A percentile compares a stretch with the other conserved stretches of the same genome.
phyloP scores from a whole-genome alignment of 2,329 filamentous ascomycete genomes.

The Diplodia sapinea region DNA sequence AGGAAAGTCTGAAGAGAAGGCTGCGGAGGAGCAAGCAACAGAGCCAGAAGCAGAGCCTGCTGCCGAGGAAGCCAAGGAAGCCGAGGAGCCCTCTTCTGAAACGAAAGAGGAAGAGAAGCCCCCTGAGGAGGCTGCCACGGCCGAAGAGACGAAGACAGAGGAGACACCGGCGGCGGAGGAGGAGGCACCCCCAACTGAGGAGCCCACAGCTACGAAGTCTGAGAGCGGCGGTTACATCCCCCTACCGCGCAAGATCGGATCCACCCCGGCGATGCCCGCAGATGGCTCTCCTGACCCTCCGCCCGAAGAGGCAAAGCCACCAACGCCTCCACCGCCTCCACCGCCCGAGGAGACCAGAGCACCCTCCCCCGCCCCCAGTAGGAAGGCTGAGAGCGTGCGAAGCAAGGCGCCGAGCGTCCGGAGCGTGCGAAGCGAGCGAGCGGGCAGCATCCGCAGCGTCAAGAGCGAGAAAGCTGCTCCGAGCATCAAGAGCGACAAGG shows the following conservation, averaged over 20 bases:
- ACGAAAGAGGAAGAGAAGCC: slow-evolving; percentile 11
- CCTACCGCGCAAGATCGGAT: slow-evolving; percentile 18
- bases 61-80: slow-evolving; percentile 6
- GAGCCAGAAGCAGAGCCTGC: slow-evolving; percentile 1
- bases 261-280: background rate
- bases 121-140: background rate
- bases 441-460: slow-evolving; percentile 9
- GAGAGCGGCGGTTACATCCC: slow-evolving; percentile 21
- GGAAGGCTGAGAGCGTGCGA: slow-evolving; percentile 23
- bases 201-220: background rate
- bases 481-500: too few species aligned
- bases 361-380: slow-evolving; percentile 20
- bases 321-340: slow-evolving; percentile 4
- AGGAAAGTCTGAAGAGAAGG: slow-evolving; percentile 2
- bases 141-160: slow-evolving; percentile 8
- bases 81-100: background rate
- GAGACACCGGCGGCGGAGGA: slow-evolving; percentile 6
- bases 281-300: background rate
- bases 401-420: slow-evolving; percentile 19
- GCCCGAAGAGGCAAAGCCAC: slow-evolving; percentile 1
- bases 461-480: slow-evolving; percentile 13
- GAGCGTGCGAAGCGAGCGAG: slow-evolving; percentile 6
- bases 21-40: background rate
- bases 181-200: background rate
- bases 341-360: slow-evolving; percentile 4